Evolutionary conservation across 2,329 filamentous ascomycete genomes (phyloP), one percentile per base, ranked within the genome.

Genomic region (Microsporum audouinii): DNA sequence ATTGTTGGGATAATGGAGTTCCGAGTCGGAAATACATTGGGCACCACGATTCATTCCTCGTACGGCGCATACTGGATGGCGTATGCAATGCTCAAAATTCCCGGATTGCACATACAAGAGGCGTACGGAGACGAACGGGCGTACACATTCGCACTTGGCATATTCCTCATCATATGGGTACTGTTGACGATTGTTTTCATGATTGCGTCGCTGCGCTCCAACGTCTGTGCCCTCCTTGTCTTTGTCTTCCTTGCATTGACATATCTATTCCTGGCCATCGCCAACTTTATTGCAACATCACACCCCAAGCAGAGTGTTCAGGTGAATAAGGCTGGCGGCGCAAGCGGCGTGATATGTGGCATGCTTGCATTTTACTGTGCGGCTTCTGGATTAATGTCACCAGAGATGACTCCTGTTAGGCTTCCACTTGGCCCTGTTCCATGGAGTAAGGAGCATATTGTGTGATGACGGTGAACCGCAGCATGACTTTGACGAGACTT

Each of bases 61-160:
- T 85, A 84, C 68, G 82, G 82, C 61, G 81, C 82, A 63, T 85
- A 85, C 74, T 85, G 82, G 82, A 77, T 84, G 63, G 78, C 79
- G 29, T 83, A 81, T 65, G 81, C 78, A 65, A 83, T 84, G 74
- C 81, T 84, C 65, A 73, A 82, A 17, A 80, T 76, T 4, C 76
- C 76, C 2, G 67, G 78, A 1, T 78, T 83, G 2, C 81, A 79
- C 58, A 82, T 85, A 66, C 73, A 75, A 51, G 68, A 66, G 0
- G 74, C 74, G 1, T 80, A 83, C 61, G 75, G 73, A 7, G 73
- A 71, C 51, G 62, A 65, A 2, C 70, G 69, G 12, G 74, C 72
- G 0, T 75, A 74, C 34, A 82, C 80, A 66, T 74, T 79, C 63
- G 78, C 80, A 0, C 75, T 85, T 23, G 82, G 81, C 31, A 77